These are phyloP conservation scores for Magnaporthiopsis rhizophila DNA, from an alignment of 2,329 filamentous ascomycete genomes.

Conservation along the genomic window DNA sequence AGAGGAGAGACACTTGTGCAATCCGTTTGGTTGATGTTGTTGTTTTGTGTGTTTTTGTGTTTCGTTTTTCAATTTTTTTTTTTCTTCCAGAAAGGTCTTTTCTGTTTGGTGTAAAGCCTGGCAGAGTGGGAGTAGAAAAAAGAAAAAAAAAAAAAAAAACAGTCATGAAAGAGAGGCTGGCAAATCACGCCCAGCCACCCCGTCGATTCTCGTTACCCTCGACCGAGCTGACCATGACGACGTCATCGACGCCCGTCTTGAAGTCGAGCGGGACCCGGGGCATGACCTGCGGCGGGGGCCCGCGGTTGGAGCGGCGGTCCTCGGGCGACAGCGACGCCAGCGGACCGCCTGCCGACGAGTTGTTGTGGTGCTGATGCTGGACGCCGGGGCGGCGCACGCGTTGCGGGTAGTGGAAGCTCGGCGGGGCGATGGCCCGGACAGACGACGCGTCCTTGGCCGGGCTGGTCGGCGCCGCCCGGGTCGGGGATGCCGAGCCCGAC, in stretches of 20 bases:
- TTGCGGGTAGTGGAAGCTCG: constrained; percentile 24
- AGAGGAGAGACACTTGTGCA: neutral
- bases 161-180: too few relatives aligned
- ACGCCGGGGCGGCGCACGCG: constrained; percentile 12
- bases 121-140: too few relatives aligned
- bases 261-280: neutral
- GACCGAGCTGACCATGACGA: constrained; percentile 2
- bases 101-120: neutral
- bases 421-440: constrained; percentile 11
- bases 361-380: neutral
- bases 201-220: constrained; percentile 2
- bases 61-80: neutral
- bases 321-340: constrained; percentile 1
- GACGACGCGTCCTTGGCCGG: neutral
- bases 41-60: too few relatives aligned
- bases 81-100: neutral
- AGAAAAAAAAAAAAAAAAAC: neutral
- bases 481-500: neutral
- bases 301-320: neutral
- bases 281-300: neutral
- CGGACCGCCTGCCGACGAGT: neutral
- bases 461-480: neutral
- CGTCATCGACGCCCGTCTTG: neutral
- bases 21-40: neutral
- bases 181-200: neutral